Evolutionary conservation across 345 rosid genomes (phyloP).

Genomic region (Syzygium oleosum): DNA sequence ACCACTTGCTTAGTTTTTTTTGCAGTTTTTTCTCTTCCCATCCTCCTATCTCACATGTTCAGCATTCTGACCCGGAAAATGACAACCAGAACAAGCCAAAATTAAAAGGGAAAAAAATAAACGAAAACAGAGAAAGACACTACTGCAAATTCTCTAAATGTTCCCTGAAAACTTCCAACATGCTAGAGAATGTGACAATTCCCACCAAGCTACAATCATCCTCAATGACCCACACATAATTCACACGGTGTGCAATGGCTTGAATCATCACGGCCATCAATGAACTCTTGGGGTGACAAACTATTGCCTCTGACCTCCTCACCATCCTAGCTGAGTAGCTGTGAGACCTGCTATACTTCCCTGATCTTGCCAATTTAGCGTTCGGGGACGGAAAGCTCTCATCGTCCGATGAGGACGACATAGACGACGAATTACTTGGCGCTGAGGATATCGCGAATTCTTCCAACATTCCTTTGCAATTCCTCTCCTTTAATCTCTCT

Average conservation of each 20-base stretch:
- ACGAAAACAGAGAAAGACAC: background rate
- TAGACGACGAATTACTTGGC: slow-evolving; percentile 3
- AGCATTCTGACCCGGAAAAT: background rate
- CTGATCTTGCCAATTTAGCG: slow-evolving; percentile 10
- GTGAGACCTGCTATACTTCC: slow-evolving; percentile 44
- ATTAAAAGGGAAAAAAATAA: background rate
- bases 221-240: slow-evolving; percentile 78
- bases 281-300: slow-evolving; percentile 69
- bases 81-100: background rate
- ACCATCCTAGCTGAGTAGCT: slow-evolving; percentile 66
- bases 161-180: slow-evolving; percentile 63
- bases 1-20: background rate
- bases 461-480: slow-evolving; percentile 40
- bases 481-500: slow-evolving; percentile 36
- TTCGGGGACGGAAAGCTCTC: slow-evolving; percentile 22
- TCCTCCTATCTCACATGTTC: background rate
- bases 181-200: slow-evolving; percentile 61
- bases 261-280: slow-evolving; percentile 89
- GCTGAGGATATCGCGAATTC: slow-evolving; percentile 17
- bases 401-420: slow-evolving; percentile 62
- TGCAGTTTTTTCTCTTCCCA: background rate
- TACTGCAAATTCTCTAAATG: slow-evolving; percentile 20
- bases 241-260: slow-evolving; percentile 74
- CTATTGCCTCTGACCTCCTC: slow-evolving; percentile 73
- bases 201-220: slow-evolving; percentile 71